Base-by-base conservation (phyloP, 1,139 yeast species). In the Magnusiomyces fungicola region DNA sequence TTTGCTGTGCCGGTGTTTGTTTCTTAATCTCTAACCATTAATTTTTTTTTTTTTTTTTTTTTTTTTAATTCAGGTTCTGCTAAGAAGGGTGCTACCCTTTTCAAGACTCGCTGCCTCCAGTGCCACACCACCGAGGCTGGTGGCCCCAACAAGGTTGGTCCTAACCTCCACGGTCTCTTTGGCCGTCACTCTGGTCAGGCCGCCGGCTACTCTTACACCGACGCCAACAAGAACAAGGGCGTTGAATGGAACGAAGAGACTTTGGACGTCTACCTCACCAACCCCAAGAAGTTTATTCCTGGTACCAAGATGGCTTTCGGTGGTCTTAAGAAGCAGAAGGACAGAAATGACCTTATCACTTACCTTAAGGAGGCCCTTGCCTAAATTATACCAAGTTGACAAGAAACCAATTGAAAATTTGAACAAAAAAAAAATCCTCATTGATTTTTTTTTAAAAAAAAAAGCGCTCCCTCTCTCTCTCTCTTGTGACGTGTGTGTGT, bases 281-380 rank as follows among this genome's bases (percentile, higher is more conserved):
- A 92, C 87, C 98, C 98, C 78, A 92, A 92, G 95, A 92, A 92
- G 79, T 92, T 89, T 79, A 89, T 92, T 64, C 98, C 98, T 69
- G 98, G 98, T 74, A 92, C 97, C 78, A 92, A 92, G 84, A 92
- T 92, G 98, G 98, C 98, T 60, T 92, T 92, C 67, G 98, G 97
- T 77, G 98, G 98, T 76, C 83, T 92, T 74, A 92, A 92, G 92
- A 92, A 92, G 82, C 82, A 90, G 61, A 92, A 89, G 85, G 98
- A 92, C 80, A 88, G 97, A 83, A 86, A 88, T 76, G 97, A 92
- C 72, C 78, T 92, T 72, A 75, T 92, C 66, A 80, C 98, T 64
- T 92, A 88, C 85, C 81, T 90, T 76, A 79, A 76, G 63, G 71
- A 72, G 57, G 95, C 96, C 60, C 75, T 87, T 71, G 65, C 67